Evolutionary conservation across 176 grass and related monocot species (phyloP).

Genomic region (Avena sativa): DNA sequence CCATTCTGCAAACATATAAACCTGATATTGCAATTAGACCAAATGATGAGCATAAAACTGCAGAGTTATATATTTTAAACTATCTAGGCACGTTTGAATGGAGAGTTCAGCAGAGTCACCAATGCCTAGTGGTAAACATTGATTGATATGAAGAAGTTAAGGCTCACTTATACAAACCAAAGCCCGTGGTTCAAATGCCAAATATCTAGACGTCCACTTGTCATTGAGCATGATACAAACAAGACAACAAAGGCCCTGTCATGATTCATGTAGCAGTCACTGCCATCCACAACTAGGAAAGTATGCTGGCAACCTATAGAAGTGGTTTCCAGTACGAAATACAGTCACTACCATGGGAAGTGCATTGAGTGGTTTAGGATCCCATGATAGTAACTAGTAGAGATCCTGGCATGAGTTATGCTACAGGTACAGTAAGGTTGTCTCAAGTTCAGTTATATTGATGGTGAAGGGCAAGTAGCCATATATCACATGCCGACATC

Average conservation of each 20-base stretch:
- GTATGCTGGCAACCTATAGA: neutral
- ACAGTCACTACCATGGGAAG: neutral
- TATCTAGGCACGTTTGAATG: neutral
- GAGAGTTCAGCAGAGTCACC: neutral
- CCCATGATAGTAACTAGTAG: neutral
- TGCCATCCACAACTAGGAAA: neutral
- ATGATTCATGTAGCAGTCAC: conserved; percentile 8
- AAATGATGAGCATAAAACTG: conserved; percentile 41
- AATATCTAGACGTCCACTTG: neutral
- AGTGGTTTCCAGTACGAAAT: conserved; percentile 18
- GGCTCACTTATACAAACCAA: neutral
- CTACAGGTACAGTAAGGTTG: neutral
- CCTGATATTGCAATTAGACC: conserved; percentile 60
- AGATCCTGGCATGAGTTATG: neutral
- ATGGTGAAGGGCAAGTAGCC: neutral
- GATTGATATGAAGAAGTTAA: neutral
- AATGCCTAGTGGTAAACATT: conserved; percentile 8
- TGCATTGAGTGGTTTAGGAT: conserved; percentile 35
- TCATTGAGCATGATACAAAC: conserved; percentile 3
- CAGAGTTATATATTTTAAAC: conserved; percentile 15
- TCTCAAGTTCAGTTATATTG: neutral
- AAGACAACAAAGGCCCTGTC: neutral
- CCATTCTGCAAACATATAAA: conserved; percentile 99
- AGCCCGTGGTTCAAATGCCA: neutral
- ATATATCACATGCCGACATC: neutral